phyloP scores from a whole-genome alignment of 2,329 filamentous ascomycete species.

The Lasiodiplodia sp. region DNA sequence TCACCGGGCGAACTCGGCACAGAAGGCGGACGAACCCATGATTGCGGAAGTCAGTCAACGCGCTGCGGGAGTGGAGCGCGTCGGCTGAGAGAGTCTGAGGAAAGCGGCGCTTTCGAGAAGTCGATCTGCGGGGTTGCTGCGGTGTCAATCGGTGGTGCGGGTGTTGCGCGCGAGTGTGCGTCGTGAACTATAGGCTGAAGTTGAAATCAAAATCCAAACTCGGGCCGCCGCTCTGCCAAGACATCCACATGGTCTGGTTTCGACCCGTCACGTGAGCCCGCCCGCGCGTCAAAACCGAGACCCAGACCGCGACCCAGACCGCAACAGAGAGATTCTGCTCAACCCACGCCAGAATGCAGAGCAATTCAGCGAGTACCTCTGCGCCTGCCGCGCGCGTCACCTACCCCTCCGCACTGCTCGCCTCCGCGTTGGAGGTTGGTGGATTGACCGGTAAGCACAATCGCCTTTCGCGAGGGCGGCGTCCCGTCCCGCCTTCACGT shows the following conservation, averaged over 20 bases:
- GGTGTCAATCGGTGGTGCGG: slow-evolving; percentile 26
- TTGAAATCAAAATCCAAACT: slow-evolving; percentile 29
- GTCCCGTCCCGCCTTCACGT: slow-evolving; percentile 27
- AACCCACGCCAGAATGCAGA: slow-evolving; percentile 17
- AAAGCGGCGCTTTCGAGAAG: slow-evolving; percentile 20
- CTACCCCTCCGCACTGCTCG: slow-evolving; percentile 8
- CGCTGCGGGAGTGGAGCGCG: slow-evolving; percentile 45
- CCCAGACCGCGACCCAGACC: neutral
- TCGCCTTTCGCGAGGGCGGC: neutral
- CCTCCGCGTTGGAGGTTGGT: slow-evolving; percentile 29
- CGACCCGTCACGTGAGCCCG: slow-evolving; percentile 17
- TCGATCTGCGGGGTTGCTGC: slow-evolving; percentile 4
- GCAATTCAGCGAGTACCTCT: neutral
- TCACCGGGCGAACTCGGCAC: slow-evolving; percentile 37
- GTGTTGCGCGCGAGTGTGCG: slow-evolving; percentile 28
- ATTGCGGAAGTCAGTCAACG: slow-evolving; percentile 60
- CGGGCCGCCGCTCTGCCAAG: slow-evolving; percentile 23
- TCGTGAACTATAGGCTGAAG: slow-evolving; percentile 30
- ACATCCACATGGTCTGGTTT: neutral
- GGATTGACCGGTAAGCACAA: slow-evolving; percentile 29
- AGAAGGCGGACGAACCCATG: slow-evolving; percentile 58
- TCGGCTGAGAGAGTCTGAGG: slow-evolving; percentile 43
- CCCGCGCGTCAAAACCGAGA: neutral
- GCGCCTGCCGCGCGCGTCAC: neutral
- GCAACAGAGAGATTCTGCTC: neutral